Conservation (phyloP, 176 grass and related monocot genomes). For the Carex cristatella region DNA sequence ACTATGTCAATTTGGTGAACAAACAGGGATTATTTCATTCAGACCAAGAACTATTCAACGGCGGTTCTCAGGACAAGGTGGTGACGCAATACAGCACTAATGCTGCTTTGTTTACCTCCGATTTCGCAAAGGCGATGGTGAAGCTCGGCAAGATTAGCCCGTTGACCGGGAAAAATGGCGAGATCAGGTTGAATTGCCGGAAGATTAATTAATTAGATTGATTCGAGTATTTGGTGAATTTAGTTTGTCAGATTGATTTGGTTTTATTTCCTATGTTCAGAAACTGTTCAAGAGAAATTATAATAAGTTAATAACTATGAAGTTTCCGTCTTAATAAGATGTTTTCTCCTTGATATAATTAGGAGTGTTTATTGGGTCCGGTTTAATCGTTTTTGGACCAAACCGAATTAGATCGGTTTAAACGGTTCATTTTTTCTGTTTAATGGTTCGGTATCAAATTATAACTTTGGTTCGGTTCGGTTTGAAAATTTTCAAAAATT, state of each 20-base stretch:
- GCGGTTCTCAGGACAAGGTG: conserved; percentile 40
- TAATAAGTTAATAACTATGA: not conserved
- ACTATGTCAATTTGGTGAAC: conserved; percentile 49
- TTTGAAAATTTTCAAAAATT: no score
- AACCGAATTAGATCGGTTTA: no score
- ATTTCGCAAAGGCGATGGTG: conserved; percentile 67
- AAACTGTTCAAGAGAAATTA: not conserved
- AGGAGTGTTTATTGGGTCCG: no score
- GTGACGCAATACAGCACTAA: conserved; percentile 47
- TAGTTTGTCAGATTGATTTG: not conserved
- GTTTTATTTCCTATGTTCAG: not conserved
- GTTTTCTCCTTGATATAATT: no score
- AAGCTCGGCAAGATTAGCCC: conserved; percentile 42
- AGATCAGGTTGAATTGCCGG: conserved; percentile 64
- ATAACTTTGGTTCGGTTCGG: no score
- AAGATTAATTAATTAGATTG: conserved; percentile 36
- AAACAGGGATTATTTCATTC: conserved; percentile 56
- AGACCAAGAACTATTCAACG: conserved; percentile 65
- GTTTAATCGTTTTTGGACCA: no score
- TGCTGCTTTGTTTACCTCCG: conserved; percentile 9
- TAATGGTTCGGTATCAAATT: no score
- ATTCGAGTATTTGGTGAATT: not conserved
- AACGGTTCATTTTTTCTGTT: no score
- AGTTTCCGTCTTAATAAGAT: not conserved
- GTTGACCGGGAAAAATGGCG: conserved; percentile 21